Evolutionary conservation across 2,329 filamentous ascomycete genomes (phyloP).

Genomic region (Scytalidium lignicola): DNA sequence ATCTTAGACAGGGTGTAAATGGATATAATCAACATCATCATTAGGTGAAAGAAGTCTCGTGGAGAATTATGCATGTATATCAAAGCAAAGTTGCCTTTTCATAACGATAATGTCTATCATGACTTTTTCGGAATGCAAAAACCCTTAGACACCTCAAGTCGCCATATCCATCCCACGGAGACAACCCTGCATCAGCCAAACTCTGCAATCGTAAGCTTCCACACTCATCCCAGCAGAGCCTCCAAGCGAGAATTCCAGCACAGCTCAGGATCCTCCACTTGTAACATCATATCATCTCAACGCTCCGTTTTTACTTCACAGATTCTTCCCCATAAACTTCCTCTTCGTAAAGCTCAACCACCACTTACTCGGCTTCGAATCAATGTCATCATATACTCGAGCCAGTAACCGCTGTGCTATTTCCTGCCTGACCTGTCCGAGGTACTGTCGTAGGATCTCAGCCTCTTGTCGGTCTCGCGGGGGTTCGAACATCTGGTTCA

Average conservation of each 20-base stretch:
- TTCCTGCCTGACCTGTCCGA: conserved; percentile 91
- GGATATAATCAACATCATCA: not conserved
- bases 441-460: conserved; percentile 81
- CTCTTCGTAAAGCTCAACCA: conserved; percentile 99
- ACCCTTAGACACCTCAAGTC: not conserved
- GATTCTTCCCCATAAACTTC: conserved; percentile 97
- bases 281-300: not conserved
- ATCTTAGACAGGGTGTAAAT: not conserved
- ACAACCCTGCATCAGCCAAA: not conserved
- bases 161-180: no score
- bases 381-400: conserved; percentile 77
- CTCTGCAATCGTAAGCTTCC: not conserved
- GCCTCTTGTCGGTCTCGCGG: conserved; percentile 83
- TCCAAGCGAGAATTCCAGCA: not conserved
- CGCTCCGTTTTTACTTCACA: conserved; percentile 42
- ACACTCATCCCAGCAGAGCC: not conserved
- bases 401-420: conserved; percentile 76
- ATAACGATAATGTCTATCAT: not conserved
- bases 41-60: not conserved
- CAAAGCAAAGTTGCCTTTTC: not conserved
- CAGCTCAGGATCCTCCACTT: not conserved
- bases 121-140: not conserved
- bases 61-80: not conserved
- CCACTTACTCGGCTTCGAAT: conserved; percentile 76
- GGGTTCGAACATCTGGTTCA: conserved; percentile 95